phyloP scores from a whole-genome alignment of 208 protist genomes.

The Trypanosoma avium region DNA sequence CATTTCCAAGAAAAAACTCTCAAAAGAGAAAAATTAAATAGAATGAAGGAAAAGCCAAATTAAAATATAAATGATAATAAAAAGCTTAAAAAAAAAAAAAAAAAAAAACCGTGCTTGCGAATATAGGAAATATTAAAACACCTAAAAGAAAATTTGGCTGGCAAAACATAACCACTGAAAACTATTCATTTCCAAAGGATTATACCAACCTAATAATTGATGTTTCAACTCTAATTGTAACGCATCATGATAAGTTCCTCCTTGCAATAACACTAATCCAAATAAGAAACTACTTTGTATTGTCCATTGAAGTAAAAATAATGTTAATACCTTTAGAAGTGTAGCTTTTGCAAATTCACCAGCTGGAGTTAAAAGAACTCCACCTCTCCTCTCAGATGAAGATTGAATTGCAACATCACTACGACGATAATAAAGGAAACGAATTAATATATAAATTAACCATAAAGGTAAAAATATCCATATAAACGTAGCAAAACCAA shows the following conservation, averaged over 20 bases:
- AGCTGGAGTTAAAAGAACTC: conserved; percentile 27
- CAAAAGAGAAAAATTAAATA: too few relatives aligned
- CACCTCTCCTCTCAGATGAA: conserved; percentile 5
- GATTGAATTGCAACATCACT: conserved; percentile 11
- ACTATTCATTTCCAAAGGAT: conserved; percentile 11
- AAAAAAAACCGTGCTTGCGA: neutral
- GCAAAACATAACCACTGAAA: conserved; percentile 30
- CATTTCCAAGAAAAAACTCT: too few relatives aligned
- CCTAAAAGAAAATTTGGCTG: conserved; percentile 30
- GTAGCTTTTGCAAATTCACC: conserved; percentile 43
- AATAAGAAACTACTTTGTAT: conserved; percentile 57
- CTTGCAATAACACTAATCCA: conserved; percentile 27
- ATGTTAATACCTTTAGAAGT: conserved; percentile 43
- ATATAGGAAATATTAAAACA: too few relatives aligned
- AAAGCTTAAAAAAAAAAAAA: conserved; percentile 2
- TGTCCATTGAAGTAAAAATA: conserved; percentile 51
- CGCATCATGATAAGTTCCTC: conserved; percentile 5
- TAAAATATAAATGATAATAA: too few relatives aligned
- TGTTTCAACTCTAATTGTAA: conserved; percentile 10
- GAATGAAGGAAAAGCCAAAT: too few relatives aligned
- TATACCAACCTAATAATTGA: conserved; percentile 14
- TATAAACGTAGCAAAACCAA: conserved; percentile 28
- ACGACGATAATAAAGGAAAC: conserved; percentile 44
- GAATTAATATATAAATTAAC: conserved; percentile 29
- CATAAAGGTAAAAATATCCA: conserved; percentile 44